Base-by-base conservation (phyloP, 1,139 yeast species). In the Petasospora fabianii region DNA sequence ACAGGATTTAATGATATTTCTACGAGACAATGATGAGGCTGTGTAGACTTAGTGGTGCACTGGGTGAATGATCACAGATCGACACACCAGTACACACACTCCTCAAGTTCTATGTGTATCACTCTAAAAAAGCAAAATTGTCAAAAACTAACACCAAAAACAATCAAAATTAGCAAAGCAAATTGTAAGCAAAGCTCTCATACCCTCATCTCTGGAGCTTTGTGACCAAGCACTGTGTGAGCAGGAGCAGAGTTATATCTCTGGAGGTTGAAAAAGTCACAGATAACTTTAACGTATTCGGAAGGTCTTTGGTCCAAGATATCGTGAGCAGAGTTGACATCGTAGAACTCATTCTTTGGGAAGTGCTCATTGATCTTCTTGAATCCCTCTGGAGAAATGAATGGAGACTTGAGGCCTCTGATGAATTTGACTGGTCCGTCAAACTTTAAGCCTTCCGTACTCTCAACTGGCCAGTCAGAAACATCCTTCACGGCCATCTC, bases 311-410 rank as follows among this genome's bases (percentile, higher is more conserved):
- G 75, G 16, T 64, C 60, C 21, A 71, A 62, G 3, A 73, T 54
- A 65, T 73, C 72, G 56, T 74, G 79, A 9, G 73, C 69, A 24
- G 73, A 59, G 39, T 72, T 66, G 36, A 66, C 63, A 14, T 60
- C 63, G 16, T 52, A 51, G 30, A 59, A 51, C 22, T 49, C 48
- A 17, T 60, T 41, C 30, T 64, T 42, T 18, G 66, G 56, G 56
- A 73, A 74, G 47, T 66, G 69, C 6, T 51, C 48, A 3, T 60
- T 54, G 39, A 73, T 73, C 9, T 51, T 62, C 1, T 44, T 32
- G 4, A 53, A 36, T 30, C 66, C 61, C 10, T 58, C 52, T 4
- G 59, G 55, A 16, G 49, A 47, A 17, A 73, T 64, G 43, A 73
- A 73, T 5, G 64, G 59, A 3, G 77, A 70, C 19, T 62, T 49